Percentiles rank a stretch among this genome's conserved stretches.
phyloP scores from a whole-genome alignment of 192 early-diverging fungal species.

The Coemansia guatemalensis region DNA sequence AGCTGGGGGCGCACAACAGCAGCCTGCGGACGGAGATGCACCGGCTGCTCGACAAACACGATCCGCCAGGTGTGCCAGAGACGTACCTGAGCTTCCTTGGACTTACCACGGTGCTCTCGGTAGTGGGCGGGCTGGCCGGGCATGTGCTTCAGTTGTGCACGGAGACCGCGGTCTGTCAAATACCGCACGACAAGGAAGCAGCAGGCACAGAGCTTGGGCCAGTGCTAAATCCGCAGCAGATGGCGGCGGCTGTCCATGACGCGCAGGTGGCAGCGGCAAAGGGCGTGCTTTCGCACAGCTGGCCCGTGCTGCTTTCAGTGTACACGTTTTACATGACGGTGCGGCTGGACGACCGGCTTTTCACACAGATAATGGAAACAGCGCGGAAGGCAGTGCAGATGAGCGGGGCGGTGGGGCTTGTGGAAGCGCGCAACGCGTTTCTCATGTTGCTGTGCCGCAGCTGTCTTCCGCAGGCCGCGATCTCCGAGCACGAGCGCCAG shows the following conservation, averaged over 20 bases:
- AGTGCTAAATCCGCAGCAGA: conserved; percentile 21
- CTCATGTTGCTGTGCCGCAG: conserved; percentile 81
- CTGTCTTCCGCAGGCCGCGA: conserved; percentile 65
- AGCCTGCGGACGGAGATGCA: conserved; percentile 58
- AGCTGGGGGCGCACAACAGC: conserved; percentile 33
- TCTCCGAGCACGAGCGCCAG: conserved; percentile 29
- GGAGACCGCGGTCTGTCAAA: conserved; percentile 21
- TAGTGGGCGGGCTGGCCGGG: conserved; percentile 71
- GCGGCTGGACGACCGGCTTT: conserved; percentile 82
- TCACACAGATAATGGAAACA: conserved; percentile 65
- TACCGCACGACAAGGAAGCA: conserved; percentile 54
- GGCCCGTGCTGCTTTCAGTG: conserved; percentile 75
- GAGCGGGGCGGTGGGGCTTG: conserved; percentile 76
- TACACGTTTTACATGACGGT: conserved; percentile 74
- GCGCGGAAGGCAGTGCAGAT: conserved; percentile 77
- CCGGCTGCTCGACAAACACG: conserved; percentile 91
- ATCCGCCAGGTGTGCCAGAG: conserved; percentile 85
- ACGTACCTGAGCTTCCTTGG: conserved; percentile 84
- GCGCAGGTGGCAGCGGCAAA: conserved; percentile 42
- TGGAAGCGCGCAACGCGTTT: conserved; percentile 81
- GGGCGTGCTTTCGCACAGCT: conserved; percentile 78
- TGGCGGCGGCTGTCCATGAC: neutral
- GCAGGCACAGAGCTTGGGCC: conserved; percentile 46
- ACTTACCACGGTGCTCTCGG: conserved; percentile 64
- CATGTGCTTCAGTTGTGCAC: conserved; percentile 59